Conservation (phyloP, 2,329 filamentous ascomycete genomes). For the Cyanodermella asteris region DNA sequence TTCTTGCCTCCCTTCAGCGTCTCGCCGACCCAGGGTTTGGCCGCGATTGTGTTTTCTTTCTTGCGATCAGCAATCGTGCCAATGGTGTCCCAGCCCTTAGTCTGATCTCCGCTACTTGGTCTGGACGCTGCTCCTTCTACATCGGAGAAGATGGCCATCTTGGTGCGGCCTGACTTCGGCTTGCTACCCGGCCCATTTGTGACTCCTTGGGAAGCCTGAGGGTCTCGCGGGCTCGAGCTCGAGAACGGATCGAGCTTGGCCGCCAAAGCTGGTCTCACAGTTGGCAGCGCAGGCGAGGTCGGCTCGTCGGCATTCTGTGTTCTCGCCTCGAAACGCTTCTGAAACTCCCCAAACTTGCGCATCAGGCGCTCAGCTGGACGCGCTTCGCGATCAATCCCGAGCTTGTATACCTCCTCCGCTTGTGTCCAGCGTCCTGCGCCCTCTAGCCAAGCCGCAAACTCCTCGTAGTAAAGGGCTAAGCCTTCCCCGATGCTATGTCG, state of each 20-base stretch:
- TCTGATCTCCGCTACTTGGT: constrained; percentile 28
- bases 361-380: constrained; percentile 58
- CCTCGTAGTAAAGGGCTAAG: constrained; percentile 86
- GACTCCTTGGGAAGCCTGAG: constrained; percentile 37
- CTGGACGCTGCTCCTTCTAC: constrained; percentile 35
- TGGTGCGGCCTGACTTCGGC: constrained; percentile 49
- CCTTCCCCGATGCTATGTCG: constrained; percentile 71
- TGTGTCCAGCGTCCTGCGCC: constrained; percentile 63
- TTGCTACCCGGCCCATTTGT: constrained; percentile 24
- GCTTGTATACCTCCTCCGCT: constrained; percentile 78
- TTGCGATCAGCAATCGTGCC: constrained; percentile 68
- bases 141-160: constrained; percentile 84
- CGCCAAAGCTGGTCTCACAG: constrained; percentile 59
- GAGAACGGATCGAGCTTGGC: constrained; percentile 72
- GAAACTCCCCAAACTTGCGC: constrained; percentile 84
- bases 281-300: constrained; percentile 68
- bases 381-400: constrained; percentile 77
- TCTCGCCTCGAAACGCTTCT: constrained; percentile 50
- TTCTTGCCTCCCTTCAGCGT: constrained; percentile 73
- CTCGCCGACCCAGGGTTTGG: constrained; percentile 81
- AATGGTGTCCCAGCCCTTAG: constrained; percentile 80
- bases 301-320: constrained; percentile 42
- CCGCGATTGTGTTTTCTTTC: constrained; percentile 78
- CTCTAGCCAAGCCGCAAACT: constrained; percentile 88
- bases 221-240: constrained; percentile 34